These are phyloP conservation scores for Diaporthe caulivora DNA, from an alignment of 2,329 filamentous ascomycete genomes.

Conservation along the genomic window DNA sequence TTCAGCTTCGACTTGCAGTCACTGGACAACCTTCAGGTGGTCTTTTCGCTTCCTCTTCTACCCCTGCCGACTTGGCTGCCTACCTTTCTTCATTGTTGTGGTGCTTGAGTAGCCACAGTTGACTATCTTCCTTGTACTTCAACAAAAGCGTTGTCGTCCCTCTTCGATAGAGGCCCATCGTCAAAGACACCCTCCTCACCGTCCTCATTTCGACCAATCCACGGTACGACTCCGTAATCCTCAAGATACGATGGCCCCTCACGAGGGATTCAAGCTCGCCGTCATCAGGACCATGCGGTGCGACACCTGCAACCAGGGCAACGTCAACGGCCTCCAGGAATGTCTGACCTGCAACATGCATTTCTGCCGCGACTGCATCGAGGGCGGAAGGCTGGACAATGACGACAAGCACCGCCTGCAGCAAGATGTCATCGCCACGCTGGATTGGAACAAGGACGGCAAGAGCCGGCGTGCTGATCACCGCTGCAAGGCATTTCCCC, in stretches of 20 bases:
- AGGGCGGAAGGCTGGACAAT: neutral
- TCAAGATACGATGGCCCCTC: neutral
- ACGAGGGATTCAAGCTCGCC: neutral
- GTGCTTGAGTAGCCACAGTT: neutral
- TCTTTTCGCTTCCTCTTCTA: neutral
- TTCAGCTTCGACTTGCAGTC: neutral
- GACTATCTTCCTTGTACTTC: neutral
- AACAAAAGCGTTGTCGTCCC: neutral
- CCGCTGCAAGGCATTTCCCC: neutral
- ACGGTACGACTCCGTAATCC: rapidly evolving
- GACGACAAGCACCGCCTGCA: neutral
- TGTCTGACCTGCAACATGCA: slow-evolving; percentile 1
- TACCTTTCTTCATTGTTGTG: neutral
- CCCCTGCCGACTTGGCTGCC: neutral
- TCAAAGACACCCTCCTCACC: neutral
- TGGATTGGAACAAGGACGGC: neutral
- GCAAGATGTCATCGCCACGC: neutral
- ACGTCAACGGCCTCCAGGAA: neutral
- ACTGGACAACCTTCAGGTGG: neutral
- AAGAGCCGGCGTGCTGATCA: neutral
- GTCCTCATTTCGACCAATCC: no score
- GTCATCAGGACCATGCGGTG: slow-evolving; percentile 14
- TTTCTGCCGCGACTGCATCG: slow-evolving; percentile 1
- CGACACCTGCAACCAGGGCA: slow-evolving; percentile 17
- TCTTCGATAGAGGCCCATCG: neutral